Percentiles rank a stretch among this genome's conserved stretches.
Conservation (phyloP, 768 basidiomycete species). For the Royoungia palumana region DNA sequence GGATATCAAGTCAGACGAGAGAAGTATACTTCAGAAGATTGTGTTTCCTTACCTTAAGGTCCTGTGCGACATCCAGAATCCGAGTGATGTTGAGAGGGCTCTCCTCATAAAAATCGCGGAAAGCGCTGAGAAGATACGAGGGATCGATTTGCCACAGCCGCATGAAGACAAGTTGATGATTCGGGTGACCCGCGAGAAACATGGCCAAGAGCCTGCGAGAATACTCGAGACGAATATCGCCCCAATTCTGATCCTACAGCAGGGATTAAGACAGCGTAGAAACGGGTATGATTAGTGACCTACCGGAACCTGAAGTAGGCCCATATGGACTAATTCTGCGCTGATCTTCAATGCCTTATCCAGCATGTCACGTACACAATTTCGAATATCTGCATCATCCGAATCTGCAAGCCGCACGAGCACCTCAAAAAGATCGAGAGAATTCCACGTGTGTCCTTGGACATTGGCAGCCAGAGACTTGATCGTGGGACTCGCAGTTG, state of each 20-base stretch:
- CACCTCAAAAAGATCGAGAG: slow-evolving; percentile 84
- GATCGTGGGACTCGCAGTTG: slow-evolving; percentile 84
- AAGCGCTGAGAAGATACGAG: slow-evolving; percentile 78
- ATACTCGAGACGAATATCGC: slow-evolving; percentile 83
- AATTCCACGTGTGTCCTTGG: slow-evolving; percentile 94
- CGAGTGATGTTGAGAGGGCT: slow-evolving; percentile 91
- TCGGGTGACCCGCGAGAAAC: slow-evolving; percentile 91
- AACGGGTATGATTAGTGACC: slow-evolving; percentile 30
- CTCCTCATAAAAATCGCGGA: slow-evolving; percentile 90
- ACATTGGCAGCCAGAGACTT: slow-evolving; percentile 87
- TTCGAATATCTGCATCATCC: slow-evolving; percentile 66
- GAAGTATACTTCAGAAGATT: neutral
- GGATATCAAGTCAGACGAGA: slow-evolving; percentile 2
- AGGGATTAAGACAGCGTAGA: neutral
- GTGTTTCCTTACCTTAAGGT: slow-evolving; percentile 68
- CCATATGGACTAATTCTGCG: slow-evolving; percentile 92
- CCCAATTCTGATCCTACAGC: slow-evolving; percentile 74
- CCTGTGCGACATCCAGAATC: slow-evolving; percentile 92
- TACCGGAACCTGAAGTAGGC: slow-evolving; percentile 85
- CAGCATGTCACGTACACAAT: slow-evolving; percentile 83
- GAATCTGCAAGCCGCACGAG: slow-evolving; percentile 77
- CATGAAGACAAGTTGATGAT: slow-evolving; percentile 96
- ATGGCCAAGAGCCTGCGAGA: slow-evolving; percentile 79
- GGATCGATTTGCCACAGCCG: slow-evolving; percentile 92
- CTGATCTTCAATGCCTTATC: slow-evolving; percentile 93